phyloP scores from a whole-genome alignment of 768 basidiomycete genomes.

The Jaapia argillacea region DNA sequence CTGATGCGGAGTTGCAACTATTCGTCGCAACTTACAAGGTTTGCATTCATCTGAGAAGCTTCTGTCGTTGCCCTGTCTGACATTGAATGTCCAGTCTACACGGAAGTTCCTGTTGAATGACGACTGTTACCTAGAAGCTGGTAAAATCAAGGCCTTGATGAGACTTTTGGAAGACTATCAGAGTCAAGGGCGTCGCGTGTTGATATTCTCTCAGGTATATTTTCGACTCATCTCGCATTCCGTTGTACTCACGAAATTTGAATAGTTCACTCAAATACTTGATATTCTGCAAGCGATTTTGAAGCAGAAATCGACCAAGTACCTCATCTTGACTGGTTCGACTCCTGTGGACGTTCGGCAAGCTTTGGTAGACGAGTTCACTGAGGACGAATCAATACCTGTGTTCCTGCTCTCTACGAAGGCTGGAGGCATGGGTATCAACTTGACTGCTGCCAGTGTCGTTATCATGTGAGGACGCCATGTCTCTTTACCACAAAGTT shows the following conservation, averaged over 20 bases:
- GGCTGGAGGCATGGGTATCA: slow-evolving; percentile 95
- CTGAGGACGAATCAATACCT: slow-evolving; percentile 71
- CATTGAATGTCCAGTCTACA: slow-evolving; percentile 39
- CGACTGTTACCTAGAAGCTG: slow-evolving; percentile 74
- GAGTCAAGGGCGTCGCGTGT: slow-evolving; percentile 63
- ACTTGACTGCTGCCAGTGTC: slow-evolving; percentile 89
- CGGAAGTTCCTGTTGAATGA: slow-evolving; percentile 67
- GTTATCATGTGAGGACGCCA: slow-evolving; percentile 67
- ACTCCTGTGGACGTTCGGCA: slow-evolving; percentile 93
- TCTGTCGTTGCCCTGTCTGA: neutral
- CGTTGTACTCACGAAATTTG: neutral
- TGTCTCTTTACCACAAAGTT: neutral
- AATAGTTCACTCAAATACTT: slow-evolving; percentile 88
- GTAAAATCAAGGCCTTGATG: slow-evolving; percentile 73
- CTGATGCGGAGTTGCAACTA: slow-evolving; percentile 87
- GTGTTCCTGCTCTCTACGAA: slow-evolving; percentile 90
- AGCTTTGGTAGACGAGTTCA: slow-evolving; percentile 91
- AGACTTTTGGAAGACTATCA: slow-evolving; percentile 60
- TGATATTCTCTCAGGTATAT: slow-evolving; percentile 90
- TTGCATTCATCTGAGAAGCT: slow-evolving; percentile 10
- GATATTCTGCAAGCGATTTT: slow-evolving; percentile 86
- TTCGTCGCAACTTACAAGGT: slow-evolving; percentile 87
- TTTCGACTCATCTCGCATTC: neutral
- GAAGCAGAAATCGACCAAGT: slow-evolving; percentile 60
- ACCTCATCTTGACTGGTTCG: slow-evolving; percentile 80